Conservation (phyloP, 495 filamentous ascomycete species). For the Hamigera avellanea region DNA sequence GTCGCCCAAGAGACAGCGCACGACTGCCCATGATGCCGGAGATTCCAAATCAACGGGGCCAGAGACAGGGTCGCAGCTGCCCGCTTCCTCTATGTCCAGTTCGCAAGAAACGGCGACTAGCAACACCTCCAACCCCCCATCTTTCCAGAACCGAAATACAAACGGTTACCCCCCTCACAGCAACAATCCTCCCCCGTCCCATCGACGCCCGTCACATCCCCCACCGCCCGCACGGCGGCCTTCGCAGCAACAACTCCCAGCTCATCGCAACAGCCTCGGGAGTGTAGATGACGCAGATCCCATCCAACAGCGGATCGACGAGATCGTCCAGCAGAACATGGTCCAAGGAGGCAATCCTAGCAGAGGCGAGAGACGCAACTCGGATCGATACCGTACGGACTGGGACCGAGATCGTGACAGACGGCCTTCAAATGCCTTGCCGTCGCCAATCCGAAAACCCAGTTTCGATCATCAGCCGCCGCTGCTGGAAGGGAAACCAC, state of each 20-base stretch:
- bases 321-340: constrained; percentile 20
- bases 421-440: constrained; percentile 2
- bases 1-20: constrained; percentile 31
- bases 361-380: constrained; percentile 3
- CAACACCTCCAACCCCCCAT: not conserved
- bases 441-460: not conserved
- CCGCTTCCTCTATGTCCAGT: not conserved
- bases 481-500: constrained; percentile 1
- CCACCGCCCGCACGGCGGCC: constrained; percentile 1
- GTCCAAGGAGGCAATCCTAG: not conserved
- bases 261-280: constrained; percentile 6
- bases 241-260: not conserved
- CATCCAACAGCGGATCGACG: constrained; percentile 24
- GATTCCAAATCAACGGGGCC: not conserved
- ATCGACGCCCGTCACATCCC: not conserved
- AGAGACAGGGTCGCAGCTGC: not conserved
- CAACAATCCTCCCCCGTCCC: not conserved
- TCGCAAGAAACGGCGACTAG: not conserved
- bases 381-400: constrained; percentile 9
- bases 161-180: not conserved
- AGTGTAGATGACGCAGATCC: constrained; percentile 9
- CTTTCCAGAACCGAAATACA: not conserved
- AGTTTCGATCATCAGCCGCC: not conserved
- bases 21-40: not conserved
- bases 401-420: constrained; percentile 5